Evolutionary conservation across 1,284 basidiomycete species (phyloP).

Genomic region (Cutaneotrichosporon sp.): DNA sequence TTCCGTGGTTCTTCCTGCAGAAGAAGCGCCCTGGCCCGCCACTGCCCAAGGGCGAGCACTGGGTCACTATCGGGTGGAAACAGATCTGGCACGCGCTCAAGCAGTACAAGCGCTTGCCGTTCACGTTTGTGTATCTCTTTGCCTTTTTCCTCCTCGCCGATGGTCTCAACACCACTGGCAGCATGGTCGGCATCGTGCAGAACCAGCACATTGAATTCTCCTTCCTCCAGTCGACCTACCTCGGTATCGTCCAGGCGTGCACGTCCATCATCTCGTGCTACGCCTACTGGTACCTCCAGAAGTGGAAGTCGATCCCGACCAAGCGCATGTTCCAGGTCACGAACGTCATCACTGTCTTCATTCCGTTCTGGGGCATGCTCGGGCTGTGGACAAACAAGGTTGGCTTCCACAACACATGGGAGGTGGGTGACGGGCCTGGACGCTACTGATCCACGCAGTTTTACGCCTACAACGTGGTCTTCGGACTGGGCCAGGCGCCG

Average conservation of each 20-base stretch:
- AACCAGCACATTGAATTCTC: slow-evolving; percentile 68
- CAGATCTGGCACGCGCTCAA: slow-evolving; percentile 68
- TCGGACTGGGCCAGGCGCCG: slow-evolving; percentile 74
- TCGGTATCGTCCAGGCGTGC: slow-evolving; percentile 65
- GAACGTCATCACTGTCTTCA: slow-evolving; percentile 67
- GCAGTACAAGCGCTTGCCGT: slow-evolving; percentile 56
- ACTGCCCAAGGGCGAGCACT: slow-evolving; percentile 64
- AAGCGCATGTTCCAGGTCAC: slow-evolving; percentile 59
- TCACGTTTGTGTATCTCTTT: slow-evolving; percentile 69
- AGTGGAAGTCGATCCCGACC: slow-evolving; percentile 59
- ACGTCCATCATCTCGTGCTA: slow-evolving; percentile 57
- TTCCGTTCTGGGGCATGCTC: slow-evolving; percentile 79
- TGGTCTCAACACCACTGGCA: slow-evolving; percentile 26
- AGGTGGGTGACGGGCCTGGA: slow-evolving; percentile 54
- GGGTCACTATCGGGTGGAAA: slow-evolving; percentile 73
- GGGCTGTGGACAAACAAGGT: slow-evolving; percentile 71
- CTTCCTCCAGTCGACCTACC: slow-evolving; percentile 70
- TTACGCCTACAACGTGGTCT: slow-evolving; percentile 55
- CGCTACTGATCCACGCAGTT: not conserved
- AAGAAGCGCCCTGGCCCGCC: slow-evolving; percentile 66
- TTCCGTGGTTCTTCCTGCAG: slow-evolving; percentile 80
- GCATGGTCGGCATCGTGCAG: slow-evolving; percentile 49
- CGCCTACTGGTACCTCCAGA: slow-evolving; percentile 74
- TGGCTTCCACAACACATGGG: slow-evolving; percentile 75
- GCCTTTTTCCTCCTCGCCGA: slow-evolving; percentile 64